Base-by-base conservation (phyloP, 305 asterid genomes). In the Withania somnifera region DNA sequence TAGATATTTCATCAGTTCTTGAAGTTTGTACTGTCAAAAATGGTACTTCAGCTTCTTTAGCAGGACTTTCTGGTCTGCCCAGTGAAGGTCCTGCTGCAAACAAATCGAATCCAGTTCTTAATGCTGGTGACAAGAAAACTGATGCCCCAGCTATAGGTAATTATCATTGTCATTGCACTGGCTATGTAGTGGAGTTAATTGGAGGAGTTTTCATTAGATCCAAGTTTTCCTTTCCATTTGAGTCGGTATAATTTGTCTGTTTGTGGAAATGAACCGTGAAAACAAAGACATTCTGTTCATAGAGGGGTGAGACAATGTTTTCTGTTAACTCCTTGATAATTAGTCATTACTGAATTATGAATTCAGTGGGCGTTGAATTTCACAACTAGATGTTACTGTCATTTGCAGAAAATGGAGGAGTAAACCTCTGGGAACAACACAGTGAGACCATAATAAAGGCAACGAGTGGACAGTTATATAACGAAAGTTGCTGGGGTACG, bases 401-500 rank as follows among this genome's bases (percentile, higher is more conserved):
- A 14, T 73, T 64, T 67, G 80, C 83, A 90, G 98, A 86, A 84
- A 85, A 80, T 60, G 87, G 52, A 61, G 32, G 85, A 10, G 86
- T 19, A 45, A 68, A 85, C 78, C 73, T 87, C 50, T 96, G 99
- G 98, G 98, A 96, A 20, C 90, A 90, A 83, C 61, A 91, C 85
- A 91, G 89, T 47, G 91, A 86, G 79, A 89, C 91, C 58, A 85
- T 88, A 51, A 85, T 88, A 51, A 84, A 77, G 67, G 90, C 91
- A 30, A 88, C 87, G 86, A 88, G 91, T 86, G 93, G 86, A 38
- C 84, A 89, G 81, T 87, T 85, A 40, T 83, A 89, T 11, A 84
- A 81, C 82, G 87, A 80, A 57, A 88, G 83, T 84, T 81, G 84
- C 71, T 83, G 88, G 88, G 89, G 84, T 19, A 88, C 84, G 80